phyloP scores from a whole-genome alignment of 2,329 filamentous ascomycete species.

The Amauroascus niger region DNA sequence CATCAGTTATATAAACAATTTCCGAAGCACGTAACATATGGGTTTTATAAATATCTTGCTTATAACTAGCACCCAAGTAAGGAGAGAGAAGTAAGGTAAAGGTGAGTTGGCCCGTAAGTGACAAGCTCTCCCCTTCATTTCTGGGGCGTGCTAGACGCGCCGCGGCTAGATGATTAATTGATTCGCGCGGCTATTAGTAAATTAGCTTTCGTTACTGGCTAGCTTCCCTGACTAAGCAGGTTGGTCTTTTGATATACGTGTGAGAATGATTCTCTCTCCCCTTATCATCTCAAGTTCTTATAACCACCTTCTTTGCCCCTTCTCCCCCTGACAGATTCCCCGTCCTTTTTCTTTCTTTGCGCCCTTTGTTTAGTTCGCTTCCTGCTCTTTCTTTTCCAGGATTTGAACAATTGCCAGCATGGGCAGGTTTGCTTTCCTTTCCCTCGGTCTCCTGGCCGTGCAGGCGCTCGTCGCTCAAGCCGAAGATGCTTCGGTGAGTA shows the following conservation, averaged over 20 bases:
- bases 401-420: conserved; percentile 41
- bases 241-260: conserved; percentile 13
- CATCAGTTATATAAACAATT: too few relatives aligned
- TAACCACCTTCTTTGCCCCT: too few relatives aligned
- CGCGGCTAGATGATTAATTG: neutral
- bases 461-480: conserved; percentile 57
- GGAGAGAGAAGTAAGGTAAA: too few relatives aligned
- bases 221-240: conserved; percentile 14
- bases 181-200: neutral
- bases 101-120: too few relatives aligned
- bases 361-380: conserved; percentile 9
- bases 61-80: too few relatives aligned
- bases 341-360: conserved; percentile 9
- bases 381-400: conserved; percentile 3
- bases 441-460: conserved; percentile 61
- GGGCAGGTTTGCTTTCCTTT: conserved; percentile 63
- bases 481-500: conserved; percentile 48
- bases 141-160: too few relatives aligned
- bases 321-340: too few relatives aligned
- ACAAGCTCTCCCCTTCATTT: too few relatives aligned
- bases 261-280: neutral
- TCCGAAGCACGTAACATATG: too few relatives aligned
- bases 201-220: too few relatives aligned
- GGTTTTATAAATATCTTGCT: too few relatives aligned
- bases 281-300: conserved; percentile 11